Base-by-base conservation (phyloP, 2,329 filamentous ascomycete genomes). In the Lizonia empirigonia region DNA sequence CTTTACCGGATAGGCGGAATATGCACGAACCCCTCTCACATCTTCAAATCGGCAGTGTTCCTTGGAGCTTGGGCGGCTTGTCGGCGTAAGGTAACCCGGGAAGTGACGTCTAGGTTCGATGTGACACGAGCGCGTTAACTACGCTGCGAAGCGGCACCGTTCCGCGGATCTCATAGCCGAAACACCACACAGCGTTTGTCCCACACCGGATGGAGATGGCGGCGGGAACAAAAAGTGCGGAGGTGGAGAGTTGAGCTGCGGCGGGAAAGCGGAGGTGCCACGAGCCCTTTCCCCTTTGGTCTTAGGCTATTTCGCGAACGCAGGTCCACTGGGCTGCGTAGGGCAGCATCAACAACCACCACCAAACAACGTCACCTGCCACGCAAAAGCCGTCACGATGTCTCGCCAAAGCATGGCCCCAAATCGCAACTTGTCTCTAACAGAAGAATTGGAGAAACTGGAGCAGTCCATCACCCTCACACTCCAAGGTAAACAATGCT, bases 381-480 rank as follows among this genome's bases (percentile, higher is more conserved):
- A 20, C 16, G 3, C 29, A 1, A 30, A 35, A 8, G 12, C 39
- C 10, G 20, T 24, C 53, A 62, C 39, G 20, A 83, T 84, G 82
- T 81, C 81, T 41, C 79, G 81, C 37, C 75, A 73, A 47, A 76
- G 72, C 22, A 68, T 74, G 18, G 72, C 76, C 13, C 70, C 78
- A 7, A 77, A 79, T 68, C 80, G 83, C 47, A 81, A 80, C 23
- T 78, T 97, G 53, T 90, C 90, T 5, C 80, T 97, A 53, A 96
- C 93, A 0, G 94, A 99, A 71, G 94, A 99, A 80, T 81, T 99
- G 44, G 94, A 99, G 77, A 92, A 88, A 73, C 80, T 99, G 4
- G 94, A 99, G 73, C 94, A 99, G 73, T 95, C 91, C 18, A 97
- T 99, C 64, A 99, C 94, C 0, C 80, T 97, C 32, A 97, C 93